Base-by-base conservation (phyloP, 2,329 filamentous ascomycete genomes). In the Coleophoma crateriformis region DNA sequence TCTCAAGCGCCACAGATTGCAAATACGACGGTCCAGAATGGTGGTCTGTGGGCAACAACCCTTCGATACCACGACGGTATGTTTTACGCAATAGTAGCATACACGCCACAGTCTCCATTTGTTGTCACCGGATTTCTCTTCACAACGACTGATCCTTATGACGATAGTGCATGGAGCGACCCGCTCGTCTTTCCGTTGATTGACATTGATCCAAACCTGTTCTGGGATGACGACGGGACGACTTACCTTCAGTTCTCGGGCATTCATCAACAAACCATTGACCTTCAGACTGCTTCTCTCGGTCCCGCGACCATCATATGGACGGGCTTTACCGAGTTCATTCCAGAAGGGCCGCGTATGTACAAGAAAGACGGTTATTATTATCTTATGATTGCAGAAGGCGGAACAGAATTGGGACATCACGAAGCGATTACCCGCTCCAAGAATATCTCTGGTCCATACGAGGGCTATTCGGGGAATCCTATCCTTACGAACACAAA, bases 351-450 rank as follows among this genome's bases (percentile, higher is more conserved):
- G 0, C 78, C 79, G 2, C 79, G 82, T 53, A 59, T 82, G 2
- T 81, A 81, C 62, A 78, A 78, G 62, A 71, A 75, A 37, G 74
- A 75, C 33, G 76, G 75, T 7, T 80, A 73, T 69, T 83, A 82
- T 54, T 82, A 82, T 58, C 69, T 82, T 12, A 64, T 82, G 10
- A 79, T 76, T 0, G 79, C 79, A 4, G 78, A 82, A 58, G 79
- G 77, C 27, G 79, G 80, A 10, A 83, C 80, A 1, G 81, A 76
- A 7, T 79, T 78, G 50, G 72, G 76, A 1, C 83, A 86, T 55
- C 76, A 79, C 67, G 71, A 72, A 22, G 74, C 71, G 33, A 72
- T 86, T 2, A 67, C 82, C 51, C 70, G 77, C 47, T 69, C 73
- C 7, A 60, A 69, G 49, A 57, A 74, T 60, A 61, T 81, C 50